phyloP scores from a whole-genome alignment of 345 rosid species.

The Syzygium aromaticum region DNA sequence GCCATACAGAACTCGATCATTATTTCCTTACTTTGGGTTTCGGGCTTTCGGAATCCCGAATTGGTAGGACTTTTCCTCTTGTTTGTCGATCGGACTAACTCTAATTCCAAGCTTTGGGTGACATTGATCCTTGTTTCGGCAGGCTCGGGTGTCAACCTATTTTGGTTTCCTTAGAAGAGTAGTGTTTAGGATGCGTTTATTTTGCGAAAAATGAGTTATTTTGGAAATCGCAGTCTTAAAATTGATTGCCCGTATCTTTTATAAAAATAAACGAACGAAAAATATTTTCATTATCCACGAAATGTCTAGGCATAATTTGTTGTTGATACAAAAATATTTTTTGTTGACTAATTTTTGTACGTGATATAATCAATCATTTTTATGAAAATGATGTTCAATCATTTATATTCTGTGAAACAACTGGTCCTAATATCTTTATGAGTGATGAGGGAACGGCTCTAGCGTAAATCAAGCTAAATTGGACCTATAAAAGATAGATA shows the following conservation, averaged over 20 bases:
- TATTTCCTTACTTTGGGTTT: not conserved
- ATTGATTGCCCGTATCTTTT: too few species aligned
- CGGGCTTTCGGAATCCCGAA: not conserved
- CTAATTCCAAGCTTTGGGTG: not conserved
- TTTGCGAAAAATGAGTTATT: not conserved
- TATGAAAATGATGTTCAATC: not conserved
- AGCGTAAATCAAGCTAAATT: not conserved
- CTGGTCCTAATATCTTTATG: not conserved
- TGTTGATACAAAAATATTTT: not conserved
- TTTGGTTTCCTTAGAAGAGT: not conserved
- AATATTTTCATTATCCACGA: not conserved
- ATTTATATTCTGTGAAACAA: not conserved
- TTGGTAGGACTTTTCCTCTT: not conserved
- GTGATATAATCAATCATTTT: not conserved
- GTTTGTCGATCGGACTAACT: not conserved
- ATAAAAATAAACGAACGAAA: not conserved
- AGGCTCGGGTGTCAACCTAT: not conserved
- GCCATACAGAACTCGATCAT: not conserved
- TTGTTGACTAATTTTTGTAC: not conserved
- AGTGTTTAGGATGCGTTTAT: not conserved
- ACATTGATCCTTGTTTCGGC: not conserved
- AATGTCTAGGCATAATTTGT: not conserved
- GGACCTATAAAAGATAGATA: not conserved
- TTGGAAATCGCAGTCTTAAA: rapidly evolving
- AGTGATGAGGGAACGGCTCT: not conserved